Conservation (phyloP, 2,329 filamentous ascomycete genomes). For the Penicillium sp. region DNA sequence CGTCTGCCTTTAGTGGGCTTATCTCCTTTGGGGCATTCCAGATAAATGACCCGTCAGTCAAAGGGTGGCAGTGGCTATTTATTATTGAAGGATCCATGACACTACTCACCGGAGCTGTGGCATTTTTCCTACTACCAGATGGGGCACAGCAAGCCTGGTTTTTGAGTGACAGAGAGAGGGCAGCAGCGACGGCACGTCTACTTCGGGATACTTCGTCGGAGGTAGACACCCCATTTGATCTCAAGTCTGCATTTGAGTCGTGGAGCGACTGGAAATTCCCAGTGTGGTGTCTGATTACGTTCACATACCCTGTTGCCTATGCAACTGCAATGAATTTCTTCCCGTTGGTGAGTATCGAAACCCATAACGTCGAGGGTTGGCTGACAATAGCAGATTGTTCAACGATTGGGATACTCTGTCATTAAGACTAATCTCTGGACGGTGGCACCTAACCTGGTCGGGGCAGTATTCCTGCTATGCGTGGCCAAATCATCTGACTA, state of each 20-base stretch:
- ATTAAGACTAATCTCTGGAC: conserved; percentile 53
- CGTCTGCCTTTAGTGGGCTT: conserved; percentile 43
- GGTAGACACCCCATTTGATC: conserved; percentile 39
- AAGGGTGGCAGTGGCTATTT: conserved; percentile 50
- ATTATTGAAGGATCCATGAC: conserved; percentile 46
- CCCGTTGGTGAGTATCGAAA: conserved; percentile 34
- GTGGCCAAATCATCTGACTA: conserved; percentile 49
- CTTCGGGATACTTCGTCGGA: conserved; percentile 49
- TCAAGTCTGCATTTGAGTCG: conserved; percentile 44
- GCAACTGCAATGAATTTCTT: conserved; percentile 50
- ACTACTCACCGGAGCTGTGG: conserved; percentile 27
- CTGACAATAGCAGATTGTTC: conserved; percentile 37
- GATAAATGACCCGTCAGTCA: conserved; percentile 48
- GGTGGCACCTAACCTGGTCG: conserved; percentile 51
- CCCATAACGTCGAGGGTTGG: too few species aligned
- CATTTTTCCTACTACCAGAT: conserved; percentile 39
- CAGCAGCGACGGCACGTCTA: conserved; percentile 46
- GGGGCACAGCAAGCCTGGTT: conserved; percentile 42
- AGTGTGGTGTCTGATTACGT: conserved; percentile 48
- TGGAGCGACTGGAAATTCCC: conserved; percentile 48
- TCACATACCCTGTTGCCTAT: conserved; percentile 53
- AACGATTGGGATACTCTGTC: conserved; percentile 45
- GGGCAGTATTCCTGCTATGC: conserved; percentile 48
- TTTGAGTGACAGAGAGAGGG: conserved; percentile 36
- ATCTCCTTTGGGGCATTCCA: conserved; percentile 50